phyloP scores from a whole-genome alignment of 2,329 filamentous ascomycete genomes.

The Talaromyces sp. region DNA sequence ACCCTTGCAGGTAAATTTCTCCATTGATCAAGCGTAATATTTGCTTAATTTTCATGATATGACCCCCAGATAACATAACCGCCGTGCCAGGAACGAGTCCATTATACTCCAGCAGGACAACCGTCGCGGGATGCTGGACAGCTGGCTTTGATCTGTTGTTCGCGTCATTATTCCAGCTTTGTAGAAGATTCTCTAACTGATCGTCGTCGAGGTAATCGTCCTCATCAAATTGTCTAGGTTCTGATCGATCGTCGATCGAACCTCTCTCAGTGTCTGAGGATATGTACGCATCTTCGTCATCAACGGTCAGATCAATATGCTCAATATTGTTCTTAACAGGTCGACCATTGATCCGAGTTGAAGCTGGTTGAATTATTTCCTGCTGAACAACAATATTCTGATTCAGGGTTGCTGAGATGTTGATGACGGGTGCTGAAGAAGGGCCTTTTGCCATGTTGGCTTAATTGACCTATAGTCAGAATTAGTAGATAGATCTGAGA shows the following conservation, averaged over 20 bases:
- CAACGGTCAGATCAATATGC: slow-evolving; percentile 5
- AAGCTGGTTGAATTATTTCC: neutral
- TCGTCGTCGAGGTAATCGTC: slow-evolving; percentile 27
- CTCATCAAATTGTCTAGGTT: slow-evolving; percentile 12
- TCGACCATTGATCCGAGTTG: neutral
- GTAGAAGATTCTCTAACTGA: slow-evolving; percentile 18
- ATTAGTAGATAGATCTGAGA: neutral
- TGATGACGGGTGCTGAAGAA: neutral
- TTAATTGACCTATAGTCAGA: neutral
- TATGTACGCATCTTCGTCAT: neutral
- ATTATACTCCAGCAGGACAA: neutral
- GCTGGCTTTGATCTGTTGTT: neutral
- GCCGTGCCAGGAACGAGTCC: slow-evolving; percentile 25
- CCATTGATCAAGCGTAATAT: slow-evolving; percentile 28
- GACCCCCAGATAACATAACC: slow-evolving; percentile 34
- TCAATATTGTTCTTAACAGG: neutral
- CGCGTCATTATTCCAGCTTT: slow-evolving; percentile 18
- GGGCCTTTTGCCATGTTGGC: neutral
- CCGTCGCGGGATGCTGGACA: neutral
- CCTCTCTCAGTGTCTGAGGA: slow-evolving; percentile 8
- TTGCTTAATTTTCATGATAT: slow-evolving; percentile 39
- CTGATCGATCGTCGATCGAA: neutral
- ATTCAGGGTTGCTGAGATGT: neutral
- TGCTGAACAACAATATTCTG: neutral
- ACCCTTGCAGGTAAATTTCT: slow-evolving; percentile 34